phyloP scores from a whole-genome alignment of 148 eudicot species.

The Pouteria glomerata region DNA sequence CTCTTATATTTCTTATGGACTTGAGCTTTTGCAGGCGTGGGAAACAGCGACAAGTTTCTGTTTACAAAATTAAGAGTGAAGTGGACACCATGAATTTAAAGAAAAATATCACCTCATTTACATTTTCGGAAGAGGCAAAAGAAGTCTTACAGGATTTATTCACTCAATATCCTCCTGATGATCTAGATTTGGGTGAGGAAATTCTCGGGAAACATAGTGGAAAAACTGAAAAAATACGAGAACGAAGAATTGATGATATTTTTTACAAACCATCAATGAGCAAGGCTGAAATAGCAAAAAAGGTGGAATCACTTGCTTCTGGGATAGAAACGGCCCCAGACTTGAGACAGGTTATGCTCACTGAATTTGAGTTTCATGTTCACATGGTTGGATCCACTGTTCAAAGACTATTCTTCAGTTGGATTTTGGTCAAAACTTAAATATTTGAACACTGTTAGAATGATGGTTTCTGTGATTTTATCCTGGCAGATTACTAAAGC shows the following conservation, averaged over 20 bases:
- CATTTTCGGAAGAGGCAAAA: slow-evolving; percentile 60
- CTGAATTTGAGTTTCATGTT: background rate
- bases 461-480: slow-evolving; percentile 9
- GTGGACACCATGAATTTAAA: slow-evolving; percentile 14
- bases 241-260: slow-evolving; percentile 38
- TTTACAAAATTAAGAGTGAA: slow-evolving; percentile 39
- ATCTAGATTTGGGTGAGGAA: slow-evolving; percentile 33
- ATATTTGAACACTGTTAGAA: background rate
- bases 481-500: slow-evolving; percentile 48
- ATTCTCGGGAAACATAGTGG: slow-evolving; percentile 21
- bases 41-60: slow-evolving; percentile 45
- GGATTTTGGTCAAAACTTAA: background rate
- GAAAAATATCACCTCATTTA: slow-evolving; percentile 32
- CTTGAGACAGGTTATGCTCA: slow-evolving; percentile 54
- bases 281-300: slow-evolving; percentile 44
- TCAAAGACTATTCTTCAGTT: background rate
- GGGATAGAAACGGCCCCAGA: slow-evolving; percentile 28
- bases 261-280: slow-evolving; percentile 45
- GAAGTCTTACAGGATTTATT: slow-evolving; percentile 61
- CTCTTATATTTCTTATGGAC: background rate
- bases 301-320: slow-evolving; percentile 37
- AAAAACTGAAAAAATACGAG: slow-evolving; percentile 20
- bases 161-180: slow-evolving; percentile 69
- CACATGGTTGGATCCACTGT: background rate
- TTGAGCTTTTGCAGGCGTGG: slow-evolving; percentile 42